These are phyloP conservation scores for Aureobasidium uvarum DNA, from an alignment of 2,329 filamentous ascomycete genomes.

Conservation along the genomic window DNA sequence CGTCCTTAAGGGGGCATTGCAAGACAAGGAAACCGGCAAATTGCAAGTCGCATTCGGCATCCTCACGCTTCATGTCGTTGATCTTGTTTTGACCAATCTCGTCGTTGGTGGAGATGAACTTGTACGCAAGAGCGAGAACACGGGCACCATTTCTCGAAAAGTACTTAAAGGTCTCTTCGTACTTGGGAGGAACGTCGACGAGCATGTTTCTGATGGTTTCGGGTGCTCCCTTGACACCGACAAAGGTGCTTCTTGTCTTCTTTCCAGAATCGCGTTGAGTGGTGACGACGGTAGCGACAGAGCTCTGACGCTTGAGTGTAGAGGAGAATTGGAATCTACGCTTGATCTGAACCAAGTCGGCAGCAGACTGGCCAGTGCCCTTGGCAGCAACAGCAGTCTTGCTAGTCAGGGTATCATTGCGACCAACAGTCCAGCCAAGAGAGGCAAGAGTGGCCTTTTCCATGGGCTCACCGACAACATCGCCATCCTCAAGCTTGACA, in stretches of 20 bases:
- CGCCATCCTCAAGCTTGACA: slow-evolving; percentile 94
- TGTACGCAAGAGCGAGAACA: slow-evolving; percentile 91
- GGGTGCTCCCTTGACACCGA: slow-evolving; percentile 92
- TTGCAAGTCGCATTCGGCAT: slow-evolving; percentile 76
- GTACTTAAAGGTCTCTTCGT: slow-evolving; percentile 98
- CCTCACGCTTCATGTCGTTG: slow-evolving; percentile 91
- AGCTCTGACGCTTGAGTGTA: slow-evolving; percentile 91
- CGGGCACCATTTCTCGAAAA: slow-evolving; percentile 94
- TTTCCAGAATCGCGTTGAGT: slow-evolving; percentile 69
- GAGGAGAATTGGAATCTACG: slow-evolving; percentile 98
- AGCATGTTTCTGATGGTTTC: slow-evolving; percentile 97
- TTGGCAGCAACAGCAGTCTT: slow-evolving; percentile 54
- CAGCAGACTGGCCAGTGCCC: slow-evolving; percentile 47
- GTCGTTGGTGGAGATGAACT: slow-evolving; percentile 76
- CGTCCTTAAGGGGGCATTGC: slow-evolving; percentile 93
- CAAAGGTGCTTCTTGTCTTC: slow-evolving; percentile 82
- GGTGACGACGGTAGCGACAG: slow-evolving; percentile 77
- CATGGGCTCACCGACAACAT: slow-evolving; percentile 98
- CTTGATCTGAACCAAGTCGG: slow-evolving; percentile 87
- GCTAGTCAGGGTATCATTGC: slow-evolving; percentile 77
- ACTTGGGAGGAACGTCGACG: slow-evolving; percentile 74
- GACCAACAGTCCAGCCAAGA: slow-evolving; percentile 89
- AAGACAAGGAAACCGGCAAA: slow-evolving; percentile 96
- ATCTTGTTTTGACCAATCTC: slow-evolving; percentile 82
- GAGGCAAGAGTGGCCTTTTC: slow-evolving; percentile 91